Percentiles rank a stretch among this genome's conserved stretches.
Conservation (phyloP, 2,329 filamentous ascomycete species). For the Aspergillus pseudoviridinutans region DNA sequence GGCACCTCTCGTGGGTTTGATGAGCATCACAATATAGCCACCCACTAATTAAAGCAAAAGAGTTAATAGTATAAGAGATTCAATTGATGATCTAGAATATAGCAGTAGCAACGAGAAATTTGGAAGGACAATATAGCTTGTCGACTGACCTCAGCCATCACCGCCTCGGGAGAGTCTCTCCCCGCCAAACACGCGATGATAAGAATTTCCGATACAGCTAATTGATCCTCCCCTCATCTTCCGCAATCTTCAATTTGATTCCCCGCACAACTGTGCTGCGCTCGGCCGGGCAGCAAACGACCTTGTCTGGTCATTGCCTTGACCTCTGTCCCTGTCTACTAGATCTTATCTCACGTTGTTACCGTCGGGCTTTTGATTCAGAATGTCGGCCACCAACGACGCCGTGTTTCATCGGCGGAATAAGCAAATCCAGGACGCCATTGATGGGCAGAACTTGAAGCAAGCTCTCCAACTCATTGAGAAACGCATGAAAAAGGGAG, state of each 20-base stretch:
- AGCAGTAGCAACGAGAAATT: not conserved
- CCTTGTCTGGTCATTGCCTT: not conserved
- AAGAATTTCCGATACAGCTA: not conserved
- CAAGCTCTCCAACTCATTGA: slow-evolving; percentile 48
- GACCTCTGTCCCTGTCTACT: not conserved
- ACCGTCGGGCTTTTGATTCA: slow-evolving; percentile 1
- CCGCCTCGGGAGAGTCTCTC: not conserved
- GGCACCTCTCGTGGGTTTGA: not conserved
- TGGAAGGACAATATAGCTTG: not conserved
- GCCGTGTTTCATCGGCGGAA: slow-evolving; percentile 44
- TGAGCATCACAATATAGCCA: not conserved
- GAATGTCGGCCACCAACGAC: slow-evolving; percentile 28
- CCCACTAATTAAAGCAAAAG: not conserved
- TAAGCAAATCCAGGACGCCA: slow-evolving; percentile 48
- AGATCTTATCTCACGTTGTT: not conserved
- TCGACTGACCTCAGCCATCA: not conserved
- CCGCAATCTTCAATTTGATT: slow-evolving; percentile 10
- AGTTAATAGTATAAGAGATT: not conserved
- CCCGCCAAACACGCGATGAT: not conserved
- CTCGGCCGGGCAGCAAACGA: slow-evolving; percentile 21
- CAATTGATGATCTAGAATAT: not conserved
- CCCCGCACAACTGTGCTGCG: slow-evolving; percentile 23
- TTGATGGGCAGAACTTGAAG: slow-evolving; percentile 46
- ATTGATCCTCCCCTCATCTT: slow-evolving; percentile 1
- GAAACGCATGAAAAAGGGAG: slow-evolving; percentile 54